Conservation (phyloP, 2,329 filamentous ascomycete species). For the Nemania serpens region DNA sequence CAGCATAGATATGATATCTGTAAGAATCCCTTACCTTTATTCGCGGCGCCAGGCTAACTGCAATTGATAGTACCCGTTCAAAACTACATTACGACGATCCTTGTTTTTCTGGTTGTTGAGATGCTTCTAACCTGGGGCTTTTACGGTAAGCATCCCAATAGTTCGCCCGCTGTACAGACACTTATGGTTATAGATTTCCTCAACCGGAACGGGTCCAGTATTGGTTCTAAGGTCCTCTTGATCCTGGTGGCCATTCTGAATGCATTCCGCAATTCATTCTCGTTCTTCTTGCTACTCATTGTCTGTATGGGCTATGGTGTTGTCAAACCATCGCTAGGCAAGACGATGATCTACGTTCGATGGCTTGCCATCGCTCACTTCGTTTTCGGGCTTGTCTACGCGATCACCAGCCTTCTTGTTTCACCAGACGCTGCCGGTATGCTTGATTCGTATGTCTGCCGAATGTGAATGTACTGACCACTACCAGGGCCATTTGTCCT, state of each 20-base stretch:
- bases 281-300: constrained; percentile 95
- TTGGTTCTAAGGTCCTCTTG: constrained; percentile 82
- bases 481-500: constrained; percentile 78
- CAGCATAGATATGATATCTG: constrained; percentile 91
- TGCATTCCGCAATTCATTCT: constrained; percentile 94
- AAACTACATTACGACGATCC: constrained; percentile 97
- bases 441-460: constrained; percentile 30
- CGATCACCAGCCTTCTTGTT: constrained; percentile 84
- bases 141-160: constrained; percentile 65
- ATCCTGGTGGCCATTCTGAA: constrained; percentile 92
- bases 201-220: constrained; percentile 84
- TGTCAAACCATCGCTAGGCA: constrained; percentile 89
- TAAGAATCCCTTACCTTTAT: constrained; percentile 46
- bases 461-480: constrained; percentile 10
- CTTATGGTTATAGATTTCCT: constrained; percentile 73
- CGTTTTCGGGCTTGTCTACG: constrained; percentile 91
- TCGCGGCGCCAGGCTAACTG: constrained; percentile 35
- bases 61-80: constrained; percentile 77
- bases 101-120: constrained; percentile 91
- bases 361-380: constrained; percentile 92
- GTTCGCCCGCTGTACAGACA: background rate
- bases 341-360: constrained; percentile 92
- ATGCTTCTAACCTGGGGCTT: constrained; percentile 99
- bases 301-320: constrained; percentile 99
- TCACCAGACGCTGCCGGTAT: constrained; percentile 81